These are phyloP conservation scores for Francoa sonchifolia DNA, from an alignment of 441 rosid species.

Conservation along the genomic window DNA sequence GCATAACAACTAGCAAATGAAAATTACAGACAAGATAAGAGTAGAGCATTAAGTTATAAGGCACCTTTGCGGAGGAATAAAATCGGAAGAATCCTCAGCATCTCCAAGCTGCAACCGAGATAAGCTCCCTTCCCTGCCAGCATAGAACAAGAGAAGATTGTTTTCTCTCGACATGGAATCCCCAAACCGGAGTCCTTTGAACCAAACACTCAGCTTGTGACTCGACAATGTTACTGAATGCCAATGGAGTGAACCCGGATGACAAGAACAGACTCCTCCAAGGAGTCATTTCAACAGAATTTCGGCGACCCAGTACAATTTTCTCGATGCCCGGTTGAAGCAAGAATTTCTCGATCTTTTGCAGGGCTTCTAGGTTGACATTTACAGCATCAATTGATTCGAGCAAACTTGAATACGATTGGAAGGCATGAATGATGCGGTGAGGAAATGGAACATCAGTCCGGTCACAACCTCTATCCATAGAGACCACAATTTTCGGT, in stretches of 20 bases:
- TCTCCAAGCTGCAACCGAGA: conserved; percentile 60
- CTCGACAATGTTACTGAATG: conserved; percentile 48
- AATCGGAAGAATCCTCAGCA: conserved; percentile 26
- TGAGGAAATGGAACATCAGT: conserved; percentile 43
- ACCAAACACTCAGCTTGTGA: conserved; percentile 56
- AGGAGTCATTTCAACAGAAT: conserved; percentile 25
- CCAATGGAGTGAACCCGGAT: conserved; percentile 37
- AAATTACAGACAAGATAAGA: conserved; percentile 18
- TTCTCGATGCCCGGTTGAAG: conserved; percentile 47
- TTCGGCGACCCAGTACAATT: conserved; percentile 34
- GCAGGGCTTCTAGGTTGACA: conserved; percentile 26
- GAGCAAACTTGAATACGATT: conserved; percentile 32
- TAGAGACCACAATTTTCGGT: conserved; percentile 46
- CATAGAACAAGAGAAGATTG: conserved; percentile 47
- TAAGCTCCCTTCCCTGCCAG: conserved; percentile 53
- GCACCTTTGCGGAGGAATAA: conserved; percentile 16
- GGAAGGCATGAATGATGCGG: conserved; percentile 35
- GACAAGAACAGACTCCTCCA: conserved; percentile 36
- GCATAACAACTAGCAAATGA: conserved; percentile 19
- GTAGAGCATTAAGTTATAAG: conserved; percentile 19
- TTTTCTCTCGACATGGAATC: conserved; percentile 56
- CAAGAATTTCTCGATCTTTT: conserved; percentile 50
- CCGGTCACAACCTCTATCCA: conserved; percentile 42
- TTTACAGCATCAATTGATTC: conserved; percentile 56
- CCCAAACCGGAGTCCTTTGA: conserved; percentile 39